Base-by-base conservation (phyloP, 768 basidiomycete genomes). In the Tubosaeta sp. region DNA sequence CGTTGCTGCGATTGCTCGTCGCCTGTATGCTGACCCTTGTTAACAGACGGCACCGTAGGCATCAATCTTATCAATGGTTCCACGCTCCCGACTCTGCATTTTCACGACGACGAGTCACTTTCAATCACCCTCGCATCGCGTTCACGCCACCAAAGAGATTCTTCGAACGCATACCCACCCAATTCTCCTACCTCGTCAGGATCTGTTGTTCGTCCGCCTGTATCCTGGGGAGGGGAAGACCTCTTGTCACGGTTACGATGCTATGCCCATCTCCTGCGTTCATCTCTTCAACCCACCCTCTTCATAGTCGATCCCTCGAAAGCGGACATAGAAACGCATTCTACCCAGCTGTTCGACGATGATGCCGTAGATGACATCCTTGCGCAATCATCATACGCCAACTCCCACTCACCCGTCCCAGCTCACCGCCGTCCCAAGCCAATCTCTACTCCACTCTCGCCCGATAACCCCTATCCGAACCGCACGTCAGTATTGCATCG, bases 81-180 rank as follows among this genome's bases (percentile, higher is more conserved):
- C 46, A 90, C 93, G 1, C 77, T 97, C 0, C 91, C 94, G 0
- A 91, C 89, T 1, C 79, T 99, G 3, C 84, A 94, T 69, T 98
- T 98, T 69, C 97, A 98, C 68, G 97, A 98, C 65, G 95, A 98
- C 60, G 95, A 97, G 68, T 95, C 93, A 0, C 81, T 81, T 31
- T 94, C 93, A 5, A 83, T 84, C 65, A 80, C 80, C 3, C 68
- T 82, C 48, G 63, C 68, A 11, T 64, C 65, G 57, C 83, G 52
- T 61, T 12, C 49, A 31, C 77, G 62, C 62, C 66, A 56, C 48
- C 65, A 58, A 46, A 68, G 58, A 31, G 68, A 63, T 52, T 72
- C 72, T 47, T 69, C 76, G 4, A 80, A 74, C 17, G 73, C 82
- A 12, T 90, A 88, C 59, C 77, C 88, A 46, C 80, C 85, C 1